Conservation (phyloP, 768 basidiomycete genomes). For the Amyloporia xantha region DNA sequence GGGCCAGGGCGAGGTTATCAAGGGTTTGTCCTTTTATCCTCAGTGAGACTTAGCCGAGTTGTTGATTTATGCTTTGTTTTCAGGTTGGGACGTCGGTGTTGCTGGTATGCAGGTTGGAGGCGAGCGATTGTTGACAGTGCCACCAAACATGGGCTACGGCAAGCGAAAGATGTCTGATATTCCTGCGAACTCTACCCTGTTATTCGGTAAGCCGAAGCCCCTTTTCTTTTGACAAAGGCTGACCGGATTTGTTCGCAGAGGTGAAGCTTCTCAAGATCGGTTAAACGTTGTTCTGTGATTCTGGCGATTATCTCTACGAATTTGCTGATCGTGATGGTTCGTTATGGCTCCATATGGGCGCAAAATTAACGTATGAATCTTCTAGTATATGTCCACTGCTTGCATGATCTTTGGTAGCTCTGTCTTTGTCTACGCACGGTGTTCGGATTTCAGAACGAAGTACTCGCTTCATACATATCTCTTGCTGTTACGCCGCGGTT, state of each 20-base stretch:
- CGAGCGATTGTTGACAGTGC: conserved; percentile 75
- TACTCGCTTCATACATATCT: too few species aligned
- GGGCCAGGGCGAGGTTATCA: conserved; percentile 88
- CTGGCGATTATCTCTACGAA: background rate
- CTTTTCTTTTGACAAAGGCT: background rate
- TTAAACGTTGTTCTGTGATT: conserved; percentile 26
- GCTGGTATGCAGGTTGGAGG: conserved; percentile 90
- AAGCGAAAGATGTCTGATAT: conserved; percentile 54
- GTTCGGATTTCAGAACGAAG: too few species aligned
- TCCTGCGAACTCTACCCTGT: conserved; percentile 74
- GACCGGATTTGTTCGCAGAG: conserved; percentile 35
- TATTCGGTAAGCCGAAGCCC: conserved; percentile 55
- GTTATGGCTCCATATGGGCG: background rate
- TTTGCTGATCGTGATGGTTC: too few species aligned
- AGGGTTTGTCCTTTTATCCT: conserved; percentile 41
- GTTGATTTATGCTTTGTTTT: background rate
- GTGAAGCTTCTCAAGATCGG: conserved; percentile 68
- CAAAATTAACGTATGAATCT: conserved; percentile 1
- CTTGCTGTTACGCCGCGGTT: too few species aligned
- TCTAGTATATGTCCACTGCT: too few species aligned
- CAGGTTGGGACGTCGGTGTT: conserved; percentile 89
- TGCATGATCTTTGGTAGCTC: too few species aligned
- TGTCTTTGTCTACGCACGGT: too few species aligned
- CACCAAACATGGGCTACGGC: conserved; percentile 68
- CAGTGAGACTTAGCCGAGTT: background rate